A percentile compares a stretch with the other conserved stretches of the same genome.
phyloP scores from a whole-genome alignment of 345 rosid genomes.

The Lepidium africanum region DNA sequence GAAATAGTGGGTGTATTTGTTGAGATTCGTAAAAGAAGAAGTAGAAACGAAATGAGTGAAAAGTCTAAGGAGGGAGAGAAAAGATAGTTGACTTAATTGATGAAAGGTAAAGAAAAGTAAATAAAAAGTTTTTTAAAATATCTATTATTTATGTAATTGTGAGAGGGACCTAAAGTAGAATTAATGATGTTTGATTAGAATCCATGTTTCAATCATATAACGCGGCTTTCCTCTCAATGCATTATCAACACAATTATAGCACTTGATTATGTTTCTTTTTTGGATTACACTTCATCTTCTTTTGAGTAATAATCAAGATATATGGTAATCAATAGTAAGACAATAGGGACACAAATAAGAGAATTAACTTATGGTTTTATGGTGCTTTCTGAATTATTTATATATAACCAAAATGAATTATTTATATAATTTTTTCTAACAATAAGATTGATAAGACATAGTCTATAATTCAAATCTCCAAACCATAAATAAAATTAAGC shows the following conservation, averaged over 20 bases:
- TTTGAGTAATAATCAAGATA: background rate
- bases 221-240: conserved; percentile 15
- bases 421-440: no score
- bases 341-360: no score
- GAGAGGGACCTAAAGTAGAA: background rate
- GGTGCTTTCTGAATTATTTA: no score
- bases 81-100: conserved; percentile 8
- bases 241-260: conserved; percentile 13
- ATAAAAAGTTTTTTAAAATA: background rate
- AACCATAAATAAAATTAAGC: no score
- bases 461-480: no score
- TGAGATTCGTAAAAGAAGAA: no score
- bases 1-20: background rate
- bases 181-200: conserved; percentile 28
- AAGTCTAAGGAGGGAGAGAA: conserved; percentile 17
- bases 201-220: conserved; percentile 22
- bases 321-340: background rate
- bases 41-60: background rate
- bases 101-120: conserved; percentile 10
- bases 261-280: conserved; percentile 18
- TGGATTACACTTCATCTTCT: background rate
- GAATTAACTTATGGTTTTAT: no score
- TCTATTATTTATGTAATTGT: background rate
- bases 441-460: no score
- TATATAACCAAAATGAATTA: no score